Percentiles rank a stretch among this genome's conserved stretches.
Conservation (phyloP, 352 stramenopile genomes). For the Plasmopara halstedii region DNA sequence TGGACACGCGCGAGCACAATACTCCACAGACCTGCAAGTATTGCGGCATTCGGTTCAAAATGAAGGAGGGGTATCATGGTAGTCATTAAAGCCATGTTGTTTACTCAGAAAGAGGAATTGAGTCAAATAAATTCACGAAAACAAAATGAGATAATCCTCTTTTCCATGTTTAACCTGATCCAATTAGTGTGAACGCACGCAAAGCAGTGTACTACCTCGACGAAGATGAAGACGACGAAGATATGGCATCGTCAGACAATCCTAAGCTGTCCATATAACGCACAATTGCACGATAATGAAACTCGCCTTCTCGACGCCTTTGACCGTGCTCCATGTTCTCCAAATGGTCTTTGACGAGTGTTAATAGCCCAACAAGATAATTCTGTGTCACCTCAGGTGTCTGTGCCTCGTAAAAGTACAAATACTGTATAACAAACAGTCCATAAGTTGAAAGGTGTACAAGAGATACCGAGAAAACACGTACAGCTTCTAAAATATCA, state of each 20-base stretch:
- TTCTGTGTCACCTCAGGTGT: slow-evolving; percentile 60
- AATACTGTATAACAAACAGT: slow-evolving; percentile 36
- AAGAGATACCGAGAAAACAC: slow-evolving; percentile 4
- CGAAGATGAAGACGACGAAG: slow-evolving; percentile 12
- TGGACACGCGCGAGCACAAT: slow-evolving; percentile 79
- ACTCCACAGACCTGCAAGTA: slow-evolving; percentile 87
- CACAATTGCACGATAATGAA: slow-evolving; percentile 81
- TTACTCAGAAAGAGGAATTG: background rate
- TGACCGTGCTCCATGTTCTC: slow-evolving; percentile 81
- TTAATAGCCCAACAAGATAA: slow-evolving; percentile 71
- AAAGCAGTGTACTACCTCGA: slow-evolving; percentile 20
- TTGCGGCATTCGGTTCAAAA: slow-evolving; percentile 88
- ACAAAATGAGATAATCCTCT: slow-evolving; percentile 3
- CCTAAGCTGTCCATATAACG: slow-evolving; percentile 59
- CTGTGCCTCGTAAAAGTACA: slow-evolving; percentile 93
- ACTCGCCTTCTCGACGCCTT: slow-evolving; percentile 61
- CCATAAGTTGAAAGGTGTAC: background rate
- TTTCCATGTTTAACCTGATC: too few relatives aligned
- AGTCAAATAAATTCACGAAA: slow-evolving; percentile 23
- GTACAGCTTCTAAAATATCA: slow-evolving; percentile 90
- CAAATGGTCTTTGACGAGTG: slow-evolving; percentile 90
- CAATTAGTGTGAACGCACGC: background rate
- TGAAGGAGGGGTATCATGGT: slow-evolving; percentile 62
- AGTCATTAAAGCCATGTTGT: slow-evolving; percentile 31
- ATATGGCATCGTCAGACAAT: slow-evolving; percentile 15